Evolutionary conservation across 169 alveolate genomes (phyloP).

Genomic region (Toxoplasma gondii): DNA sequence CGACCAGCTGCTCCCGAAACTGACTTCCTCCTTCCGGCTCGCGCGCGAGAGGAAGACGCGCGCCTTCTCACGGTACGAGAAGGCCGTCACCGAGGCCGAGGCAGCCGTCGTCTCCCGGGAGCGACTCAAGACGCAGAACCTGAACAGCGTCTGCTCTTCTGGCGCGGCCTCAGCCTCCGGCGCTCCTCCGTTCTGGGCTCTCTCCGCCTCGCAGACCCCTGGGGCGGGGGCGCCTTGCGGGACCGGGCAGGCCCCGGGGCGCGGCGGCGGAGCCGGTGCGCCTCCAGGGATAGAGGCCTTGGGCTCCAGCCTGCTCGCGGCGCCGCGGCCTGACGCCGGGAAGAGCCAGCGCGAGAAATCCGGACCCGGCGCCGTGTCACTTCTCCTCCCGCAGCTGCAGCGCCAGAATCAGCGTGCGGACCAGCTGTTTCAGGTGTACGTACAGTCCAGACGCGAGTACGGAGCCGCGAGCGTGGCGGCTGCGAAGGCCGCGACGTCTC

Average conservation of each 20-base stretch:
- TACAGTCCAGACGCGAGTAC: slow-evolving; percentile 21
- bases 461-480: neutral
- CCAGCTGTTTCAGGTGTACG: slow-evolving; percentile 19
- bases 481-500: neutral
- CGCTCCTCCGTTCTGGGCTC: neutral
- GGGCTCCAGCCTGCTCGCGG: neutral
- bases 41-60: neutral
- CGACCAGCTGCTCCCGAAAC: neutral
- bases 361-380: neutral
- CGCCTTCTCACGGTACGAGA: neutral
- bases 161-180: neutral
- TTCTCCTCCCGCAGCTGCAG: neutral
- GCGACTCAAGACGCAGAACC: slow-evolving; percentile 11
- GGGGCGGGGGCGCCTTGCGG: neutral
- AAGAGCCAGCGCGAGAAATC: neutral
- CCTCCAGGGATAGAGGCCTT: neutral
- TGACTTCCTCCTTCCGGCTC: neutral
- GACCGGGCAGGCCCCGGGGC: neutral
- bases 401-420: neutral
- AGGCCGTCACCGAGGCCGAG: neutral
- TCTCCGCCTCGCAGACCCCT: neutral
- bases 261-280: neutral
- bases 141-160: neutral
- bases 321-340: neutral
- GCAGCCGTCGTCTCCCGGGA: neutral